phyloP scores from a whole-genome alignment of 2,329 filamentous ascomycete genomes.

The Remersonia thermophila region DNA sequence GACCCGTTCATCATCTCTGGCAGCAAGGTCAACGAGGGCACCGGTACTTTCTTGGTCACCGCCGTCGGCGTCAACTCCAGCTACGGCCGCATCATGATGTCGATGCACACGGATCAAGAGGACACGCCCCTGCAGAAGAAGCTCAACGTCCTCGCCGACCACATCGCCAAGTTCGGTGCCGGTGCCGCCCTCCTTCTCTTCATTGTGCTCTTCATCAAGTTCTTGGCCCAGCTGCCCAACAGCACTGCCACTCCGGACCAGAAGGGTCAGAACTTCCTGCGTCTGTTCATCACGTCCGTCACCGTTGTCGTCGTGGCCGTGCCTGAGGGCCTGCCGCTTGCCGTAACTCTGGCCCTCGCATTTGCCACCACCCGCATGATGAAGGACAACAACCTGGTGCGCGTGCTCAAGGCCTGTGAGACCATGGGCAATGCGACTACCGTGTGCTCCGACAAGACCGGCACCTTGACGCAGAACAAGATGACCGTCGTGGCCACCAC shows the following conservation, averaged over 20 bases:
- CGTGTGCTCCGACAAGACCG: conserved; percentile 71
- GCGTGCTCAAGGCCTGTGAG: conserved; percentile 56
- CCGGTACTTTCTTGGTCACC: conserved; percentile 41
- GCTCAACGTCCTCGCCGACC: conserved; percentile 36
- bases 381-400: conserved; percentile 60
- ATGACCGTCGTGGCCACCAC: conserved; percentile 68
- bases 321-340: conserved; percentile 53
- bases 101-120: conserved; percentile 39
- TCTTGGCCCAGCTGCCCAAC: conserved; percentile 47
- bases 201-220: conserved; percentile 67
- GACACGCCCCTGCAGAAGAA: conserved; percentile 43
- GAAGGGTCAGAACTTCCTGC: conserved; percentile 48
- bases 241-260: conserved; percentile 35
- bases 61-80: conserved; percentile 42
- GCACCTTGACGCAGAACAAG: conserved; percentile 61
- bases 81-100: conserved; percentile 44
- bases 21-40: conserved; percentile 42
- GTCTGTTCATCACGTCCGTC: conserved; percentile 52
- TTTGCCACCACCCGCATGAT: conserved; percentile 60
- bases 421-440: conserved; percentile 64
- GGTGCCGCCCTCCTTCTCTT: conserved; percentile 65
- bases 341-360: conserved; percentile 55
- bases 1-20: conserved; percentile 54
- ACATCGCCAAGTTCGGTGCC: conserved; percentile 42
- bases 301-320: conserved; percentile 60